Conservation (phyloP, 2,329 filamentous ascomycete species). For the Biscogniauxia mediterranea region DNA sequence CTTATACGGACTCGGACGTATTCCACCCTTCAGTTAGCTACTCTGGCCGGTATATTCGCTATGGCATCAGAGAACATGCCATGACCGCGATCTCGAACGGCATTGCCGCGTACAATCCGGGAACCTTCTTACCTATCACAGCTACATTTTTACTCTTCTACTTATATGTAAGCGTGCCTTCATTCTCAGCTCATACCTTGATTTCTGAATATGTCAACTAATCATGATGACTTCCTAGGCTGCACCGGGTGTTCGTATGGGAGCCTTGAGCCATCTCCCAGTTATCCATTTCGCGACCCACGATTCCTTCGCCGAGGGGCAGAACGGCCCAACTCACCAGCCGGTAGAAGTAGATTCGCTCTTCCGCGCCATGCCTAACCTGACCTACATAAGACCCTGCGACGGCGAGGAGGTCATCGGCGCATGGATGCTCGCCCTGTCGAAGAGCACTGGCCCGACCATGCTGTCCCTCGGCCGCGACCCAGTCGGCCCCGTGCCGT, state of each 20-base stretch:
- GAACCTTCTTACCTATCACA: constrained; percentile 56
- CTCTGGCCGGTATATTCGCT: constrained; percentile 56
- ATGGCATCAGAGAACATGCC: constrained; percentile 59
- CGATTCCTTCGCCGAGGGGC: constrained; percentile 58
- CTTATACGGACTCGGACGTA: background rate
- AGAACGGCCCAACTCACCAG: constrained; percentile 63
- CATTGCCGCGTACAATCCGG: constrained; percentile 54
- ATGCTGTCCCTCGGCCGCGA: too few relatives aligned
- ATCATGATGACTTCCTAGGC: constrained; percentile 41
- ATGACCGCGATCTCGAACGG: constrained; percentile 60
- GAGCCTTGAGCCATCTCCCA: constrained; percentile 53
- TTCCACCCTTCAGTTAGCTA: constrained; percentile 33
- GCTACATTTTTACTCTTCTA: constrained; percentile 65
- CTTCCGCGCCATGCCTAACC: constrained; percentile 62
- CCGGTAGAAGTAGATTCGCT: constrained; percentile 56
- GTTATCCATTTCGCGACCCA: constrained; percentile 61
- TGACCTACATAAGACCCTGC: constrained; percentile 58
- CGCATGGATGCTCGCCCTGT: constrained; percentile 49
- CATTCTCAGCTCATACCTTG: too few relatives aligned
- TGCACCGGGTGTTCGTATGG: constrained; percentile 58
- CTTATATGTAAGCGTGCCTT: constrained; percentile 30
- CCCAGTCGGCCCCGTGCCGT: too few relatives aligned
- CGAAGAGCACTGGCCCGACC: too few relatives aligned
- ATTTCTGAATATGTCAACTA: too few relatives aligned
- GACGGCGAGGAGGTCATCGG: constrained; percentile 58